Evolutionary conservation across 73 alveolate genomes (phyloP).

Genomic region (Paramecium biaurelia): DNA sequence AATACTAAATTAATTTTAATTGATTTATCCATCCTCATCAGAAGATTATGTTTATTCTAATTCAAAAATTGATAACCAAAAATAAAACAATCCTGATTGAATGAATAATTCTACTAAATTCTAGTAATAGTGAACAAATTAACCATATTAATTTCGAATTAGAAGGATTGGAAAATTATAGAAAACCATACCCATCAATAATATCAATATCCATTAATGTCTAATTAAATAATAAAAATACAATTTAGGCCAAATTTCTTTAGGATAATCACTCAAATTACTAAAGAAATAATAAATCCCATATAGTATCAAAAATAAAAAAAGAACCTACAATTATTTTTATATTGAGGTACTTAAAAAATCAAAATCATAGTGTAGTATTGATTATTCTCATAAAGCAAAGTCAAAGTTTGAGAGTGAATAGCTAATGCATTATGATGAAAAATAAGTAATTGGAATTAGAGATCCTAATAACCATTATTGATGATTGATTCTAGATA

Average conservation of each 20-base stretch:
- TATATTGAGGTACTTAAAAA: background rate
- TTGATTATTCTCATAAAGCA: background rate
- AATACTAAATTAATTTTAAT: background rate
- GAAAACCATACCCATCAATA: background rate
- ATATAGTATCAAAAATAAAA: background rate
- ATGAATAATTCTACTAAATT: background rate
- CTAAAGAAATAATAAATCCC: background rate
- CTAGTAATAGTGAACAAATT: background rate
- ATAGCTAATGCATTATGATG: background rate
- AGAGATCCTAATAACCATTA: background rate
- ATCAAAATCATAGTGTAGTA: background rate
- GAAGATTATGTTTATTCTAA: background rate
- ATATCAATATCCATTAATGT: background rate
- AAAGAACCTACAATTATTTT: background rate
- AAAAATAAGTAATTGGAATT: background rate
- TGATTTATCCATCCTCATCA: background rate
- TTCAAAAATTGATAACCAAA: constrained; percentile 6
- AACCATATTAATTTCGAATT: background rate
- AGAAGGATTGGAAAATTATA: background rate
- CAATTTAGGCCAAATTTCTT: constrained; percentile 1
- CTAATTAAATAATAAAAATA: background rate
- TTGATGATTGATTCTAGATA: background rate
- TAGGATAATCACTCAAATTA: constrained; percentile 23
- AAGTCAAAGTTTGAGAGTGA: background rate
- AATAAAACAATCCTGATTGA: constrained; percentile 4